These are phyloP conservation scores for Millerago galiae DNA, from an alignment of 805 yeast genomes.

Conservation along the genomic window DNA sequence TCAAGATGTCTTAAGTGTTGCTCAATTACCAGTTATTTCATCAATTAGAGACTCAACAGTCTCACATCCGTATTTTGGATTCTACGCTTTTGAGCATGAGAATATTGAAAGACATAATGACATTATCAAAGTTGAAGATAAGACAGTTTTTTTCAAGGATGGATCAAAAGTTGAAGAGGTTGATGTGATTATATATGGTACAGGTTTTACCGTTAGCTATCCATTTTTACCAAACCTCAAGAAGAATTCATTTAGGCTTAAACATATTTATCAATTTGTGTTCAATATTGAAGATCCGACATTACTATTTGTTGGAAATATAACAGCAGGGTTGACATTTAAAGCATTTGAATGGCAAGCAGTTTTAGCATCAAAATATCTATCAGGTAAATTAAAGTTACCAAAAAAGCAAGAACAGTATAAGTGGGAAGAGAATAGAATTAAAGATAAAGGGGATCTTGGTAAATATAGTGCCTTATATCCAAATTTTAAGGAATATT, in stretches of 20 bases:
- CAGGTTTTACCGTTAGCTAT: conserved; percentile 50
- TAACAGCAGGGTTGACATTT: conserved; percentile 37
- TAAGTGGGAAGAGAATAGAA: neutral
- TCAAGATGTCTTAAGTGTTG: conserved; percentile 32
- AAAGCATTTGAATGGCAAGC: conserved; percentile 43
- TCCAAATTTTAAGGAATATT: conserved; percentile 6
- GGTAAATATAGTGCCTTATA: neutral
- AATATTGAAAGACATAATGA: conserved; percentile 1
- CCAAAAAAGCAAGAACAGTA: conserved; percentile 36
- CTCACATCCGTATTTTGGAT: conserved; percentile 2
- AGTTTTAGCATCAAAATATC: conserved; percentile 47
- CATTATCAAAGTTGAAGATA: conserved; percentile 9
- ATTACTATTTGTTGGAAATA: conserved; percentile 34
- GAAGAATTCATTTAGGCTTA: conserved; percentile 10
- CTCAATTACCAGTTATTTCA: conserved; percentile 47
- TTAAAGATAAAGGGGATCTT: neutral
- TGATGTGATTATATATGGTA: conserved; percentile 56
- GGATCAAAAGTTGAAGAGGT: conserved; percentile 36
- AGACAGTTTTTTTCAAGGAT: conserved; percentile 33
- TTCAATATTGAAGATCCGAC: conserved; percentile 41
- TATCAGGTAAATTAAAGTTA: conserved; percentile 33
- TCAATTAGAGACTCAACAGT: conserved; percentile 4
- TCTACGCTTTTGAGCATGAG: conserved; percentile 5
- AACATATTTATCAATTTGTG: conserved; percentile 38
- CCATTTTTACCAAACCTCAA: conserved; percentile 28